Evolutionary conservation across 768 basidiomycete species (phyloP).

Genomic region (Lactarius sanguifluus): DNA sequence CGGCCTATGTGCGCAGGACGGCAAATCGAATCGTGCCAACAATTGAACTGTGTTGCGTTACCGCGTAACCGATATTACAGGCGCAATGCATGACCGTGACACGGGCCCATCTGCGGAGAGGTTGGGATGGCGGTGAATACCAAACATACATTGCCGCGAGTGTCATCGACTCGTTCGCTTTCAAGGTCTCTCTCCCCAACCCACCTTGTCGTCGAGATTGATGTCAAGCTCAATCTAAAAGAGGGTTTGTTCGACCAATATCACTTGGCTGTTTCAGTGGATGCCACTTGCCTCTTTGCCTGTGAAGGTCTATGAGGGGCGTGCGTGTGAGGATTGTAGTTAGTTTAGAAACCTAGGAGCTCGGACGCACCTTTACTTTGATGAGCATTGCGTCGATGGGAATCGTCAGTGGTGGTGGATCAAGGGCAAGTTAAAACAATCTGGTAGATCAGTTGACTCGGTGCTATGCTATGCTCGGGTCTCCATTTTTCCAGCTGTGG

Average conservation of each 20-base stretch:
- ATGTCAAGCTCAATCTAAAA: conserved; percentile 91
- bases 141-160: too few species aligned
- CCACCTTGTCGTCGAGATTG: conserved; percentile 82
- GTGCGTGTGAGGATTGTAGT: conserved; percentile 17
- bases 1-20: too few species aligned
- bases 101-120: too few species aligned
- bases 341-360: neutral
- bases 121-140: too few species aligned
- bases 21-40: too few species aligned
- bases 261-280: neutral
- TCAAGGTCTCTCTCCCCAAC: conserved; percentile 32
- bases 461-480: neutral
- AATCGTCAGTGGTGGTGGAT: conserved; percentile 4
- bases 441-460: neutral
- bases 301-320: conserved; percentile 72
- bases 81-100: too few species aligned
- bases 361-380: conserved; percentile 77
- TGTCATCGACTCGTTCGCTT: neutral
- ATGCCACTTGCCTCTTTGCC: conserved; percentile 80
- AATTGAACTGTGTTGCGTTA: too few species aligned
- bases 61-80: too few species aligned
- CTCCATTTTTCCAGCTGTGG: neutral
- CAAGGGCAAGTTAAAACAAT: neutral
- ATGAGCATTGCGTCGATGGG: conserved; percentile 59
- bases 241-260: neutral